Evolutionary conservation across 129 eudicot species (phyloP).

Genomic region (Lactuca sativa): DNA sequence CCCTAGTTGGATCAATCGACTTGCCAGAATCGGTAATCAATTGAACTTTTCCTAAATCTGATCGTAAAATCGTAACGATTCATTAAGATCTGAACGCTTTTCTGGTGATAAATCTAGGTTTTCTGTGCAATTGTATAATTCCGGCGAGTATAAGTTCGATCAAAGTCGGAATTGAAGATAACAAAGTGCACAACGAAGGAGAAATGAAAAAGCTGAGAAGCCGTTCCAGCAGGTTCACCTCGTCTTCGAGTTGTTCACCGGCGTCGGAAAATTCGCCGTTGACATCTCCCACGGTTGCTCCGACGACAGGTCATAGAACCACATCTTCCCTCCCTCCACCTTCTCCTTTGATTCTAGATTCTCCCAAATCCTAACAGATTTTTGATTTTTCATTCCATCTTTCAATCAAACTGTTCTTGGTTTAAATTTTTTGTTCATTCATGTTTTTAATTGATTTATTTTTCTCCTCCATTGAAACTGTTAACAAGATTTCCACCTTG

Average conservation of each 20-base stretch:
- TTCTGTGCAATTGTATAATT: conserved; percentile 71
- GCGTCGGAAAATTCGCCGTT: conserved; percentile 31
- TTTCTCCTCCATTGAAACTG: conserved; percentile 19
- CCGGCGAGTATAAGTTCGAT: conserved; percentile 65
- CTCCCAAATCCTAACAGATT: conserved; percentile 38
- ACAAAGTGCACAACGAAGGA: conserved; percentile 40
- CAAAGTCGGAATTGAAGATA: conserved; percentile 63
- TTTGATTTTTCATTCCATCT: neutral
- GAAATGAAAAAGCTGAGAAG: conserved; percentile 53
- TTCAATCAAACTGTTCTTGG: conserved; percentile 20
- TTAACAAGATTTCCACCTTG: conserved; percentile 21
- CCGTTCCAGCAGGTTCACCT: conserved; percentile 38
- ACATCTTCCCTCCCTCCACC: conserved; percentile 37
- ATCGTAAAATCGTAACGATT: neutral
- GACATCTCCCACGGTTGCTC: conserved; percentile 29
- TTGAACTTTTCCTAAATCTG: neutral
- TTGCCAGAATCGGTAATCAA: conserved; percentile 74
- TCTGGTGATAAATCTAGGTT: conserved; percentile 38
- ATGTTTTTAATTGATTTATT: conserved; percentile 27
- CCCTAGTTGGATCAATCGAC: conserved; percentile 91
- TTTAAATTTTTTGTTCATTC: neutral
- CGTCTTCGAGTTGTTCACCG: conserved; percentile 44
- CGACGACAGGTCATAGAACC: conserved; percentile 23
- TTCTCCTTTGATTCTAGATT: conserved; percentile 45
- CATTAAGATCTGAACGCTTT: conserved; percentile 2